Conservation (phyloP, 306 rosid species). For the Luffa acutangula region DNA sequence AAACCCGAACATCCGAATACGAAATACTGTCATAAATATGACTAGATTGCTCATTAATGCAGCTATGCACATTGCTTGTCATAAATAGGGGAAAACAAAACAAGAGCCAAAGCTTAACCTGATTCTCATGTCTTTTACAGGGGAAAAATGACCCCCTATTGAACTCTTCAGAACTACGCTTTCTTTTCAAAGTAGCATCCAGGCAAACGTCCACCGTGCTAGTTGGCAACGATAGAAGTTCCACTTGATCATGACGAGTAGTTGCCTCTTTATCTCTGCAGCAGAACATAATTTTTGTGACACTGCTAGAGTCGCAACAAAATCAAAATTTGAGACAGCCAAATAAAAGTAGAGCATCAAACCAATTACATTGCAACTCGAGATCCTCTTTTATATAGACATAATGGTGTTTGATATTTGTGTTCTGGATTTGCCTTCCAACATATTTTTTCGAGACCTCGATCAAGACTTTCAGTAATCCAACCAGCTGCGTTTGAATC, state of each 20-base stretch:
- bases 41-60: background rate
- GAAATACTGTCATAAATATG: background rate
- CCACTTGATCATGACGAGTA: slow-evolving; percentile 40
- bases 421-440: slow-evolving; percentile 42
- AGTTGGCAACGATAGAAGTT: slow-evolving; percentile 46
- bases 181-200: slow-evolving; percentile 58
- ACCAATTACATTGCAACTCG: slow-evolving; percentile 38
- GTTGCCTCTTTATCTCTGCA: slow-evolving; percentile 37
- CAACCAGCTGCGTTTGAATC: slow-evolving; percentile 62
- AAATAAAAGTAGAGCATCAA: slow-evolving; percentile 16
- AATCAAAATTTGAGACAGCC: slow-evolving; percentile 5
- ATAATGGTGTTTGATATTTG: slow-evolving; percentile 36
- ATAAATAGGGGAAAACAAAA: background rate
- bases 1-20: background rate
- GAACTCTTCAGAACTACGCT: slow-evolving; percentile 48
- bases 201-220: slow-evolving; percentile 41
- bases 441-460: slow-evolving; percentile 51
- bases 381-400: slow-evolving; percentile 57
- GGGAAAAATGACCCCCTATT: slow-evolving; percentile 58
- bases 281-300: slow-evolving; percentile 9
- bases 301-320: background rate
- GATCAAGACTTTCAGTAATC: slow-evolving; percentile 38
- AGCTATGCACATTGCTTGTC: background rate
- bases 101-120: slow-evolving; percentile 33
- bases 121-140: slow-evolving; percentile 57